Evolutionary conservation across 2,329 filamentous ascomycete species (phyloP).

Genomic region (Pestalotiopsis sp.): DNA sequence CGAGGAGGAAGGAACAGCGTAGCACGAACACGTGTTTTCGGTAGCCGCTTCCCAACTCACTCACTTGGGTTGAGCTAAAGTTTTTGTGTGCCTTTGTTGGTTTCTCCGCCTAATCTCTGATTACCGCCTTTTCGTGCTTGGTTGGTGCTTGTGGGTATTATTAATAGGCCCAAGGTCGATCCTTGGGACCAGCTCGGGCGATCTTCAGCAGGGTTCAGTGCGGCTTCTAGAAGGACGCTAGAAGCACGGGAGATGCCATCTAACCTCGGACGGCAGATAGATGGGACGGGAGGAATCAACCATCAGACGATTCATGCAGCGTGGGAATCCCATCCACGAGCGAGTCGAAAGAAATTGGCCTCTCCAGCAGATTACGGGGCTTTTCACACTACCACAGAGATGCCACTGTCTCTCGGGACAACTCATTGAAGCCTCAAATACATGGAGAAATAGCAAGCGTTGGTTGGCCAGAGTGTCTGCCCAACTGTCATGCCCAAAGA

Average conservation of each 20-base stretch:
- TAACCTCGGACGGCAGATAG: conserved; percentile 4
- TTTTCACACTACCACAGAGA: neutral
- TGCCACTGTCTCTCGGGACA: neutral
- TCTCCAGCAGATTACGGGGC: neutral
- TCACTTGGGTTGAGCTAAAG: neutral
- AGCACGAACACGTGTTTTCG: neutral
- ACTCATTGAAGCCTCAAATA: neutral
- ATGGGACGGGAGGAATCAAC: neutral
- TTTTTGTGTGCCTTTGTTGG: neutral
- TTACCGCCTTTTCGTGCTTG: neutral
- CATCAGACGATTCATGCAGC: conserved; percentile 7
- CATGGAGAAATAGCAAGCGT: neutral
- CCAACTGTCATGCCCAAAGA: neutral
- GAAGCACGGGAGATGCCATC: conserved; percentile 8
- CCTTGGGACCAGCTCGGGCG: conserved; percentile 1
- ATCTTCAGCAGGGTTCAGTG: conserved; percentile 11
- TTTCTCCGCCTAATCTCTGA: neutral
- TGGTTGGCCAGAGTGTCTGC: neutral
- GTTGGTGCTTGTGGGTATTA: neutral
- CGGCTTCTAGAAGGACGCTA: conserved; percentile 9
- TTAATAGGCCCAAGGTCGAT: conserved; percentile 8
- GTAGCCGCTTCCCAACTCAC: neutral
- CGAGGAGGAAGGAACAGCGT: neutral
- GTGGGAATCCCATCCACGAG: neutral
- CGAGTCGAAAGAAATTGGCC: neutral